Percentiles rank a stretch among this genome's conserved stretches.
Conservation (phyloP, 352 stramenopile genomes). For the Phytophthora megakarya region DNA sequence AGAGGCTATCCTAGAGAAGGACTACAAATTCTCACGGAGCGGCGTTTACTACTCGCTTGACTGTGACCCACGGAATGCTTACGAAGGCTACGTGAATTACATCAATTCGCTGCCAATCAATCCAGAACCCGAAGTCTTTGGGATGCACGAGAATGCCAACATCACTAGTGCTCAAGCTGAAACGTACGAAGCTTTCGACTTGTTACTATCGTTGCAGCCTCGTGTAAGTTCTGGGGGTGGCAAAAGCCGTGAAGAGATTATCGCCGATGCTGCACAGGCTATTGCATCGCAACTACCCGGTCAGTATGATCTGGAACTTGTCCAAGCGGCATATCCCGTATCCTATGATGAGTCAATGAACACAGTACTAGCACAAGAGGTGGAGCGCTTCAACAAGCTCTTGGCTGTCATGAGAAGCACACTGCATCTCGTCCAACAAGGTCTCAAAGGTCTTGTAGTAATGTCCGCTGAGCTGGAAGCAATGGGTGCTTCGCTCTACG, state of each 20-base stretch:
- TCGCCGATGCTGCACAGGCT: slow-evolving; percentile 78
- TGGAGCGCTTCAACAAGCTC: slow-evolving; percentile 91
- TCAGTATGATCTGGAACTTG: slow-evolving; percentile 87
- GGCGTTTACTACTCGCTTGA: slow-evolving; percentile 75
- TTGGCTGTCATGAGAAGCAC: slow-evolving; percentile 83
- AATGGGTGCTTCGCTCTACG: slow-evolving; percentile 87
- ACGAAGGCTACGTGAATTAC: slow-evolving; percentile 91
- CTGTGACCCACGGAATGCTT: slow-evolving; percentile 68
- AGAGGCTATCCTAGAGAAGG: slow-evolving; percentile 73
- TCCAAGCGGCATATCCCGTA: slow-evolving; percentile 85
- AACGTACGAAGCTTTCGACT: slow-evolving; percentile 89
- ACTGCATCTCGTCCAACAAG: slow-evolving; percentile 86
- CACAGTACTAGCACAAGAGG: slow-evolving; percentile 91
- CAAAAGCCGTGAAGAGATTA: slow-evolving; percentile 88
- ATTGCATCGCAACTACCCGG: slow-evolving; percentile 81
- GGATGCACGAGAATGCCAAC: slow-evolving; percentile 95
- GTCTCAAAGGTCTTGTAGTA: slow-evolving; percentile 87
- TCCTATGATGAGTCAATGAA: slow-evolving; percentile 93
- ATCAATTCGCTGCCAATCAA: slow-evolving; percentile 93
- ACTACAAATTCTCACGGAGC: slow-evolving; percentile 77
- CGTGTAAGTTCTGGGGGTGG: slow-evolving; percentile 76
- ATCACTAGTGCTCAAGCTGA: slow-evolving; percentile 93
- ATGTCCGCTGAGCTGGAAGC: slow-evolving; percentile 88
- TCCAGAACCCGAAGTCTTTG: slow-evolving; percentile 93
- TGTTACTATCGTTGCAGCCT: slow-evolving; percentile 87